Conservation (phyloP, 352 stramenopile species). For the Globisporangium nagaii region DNA sequence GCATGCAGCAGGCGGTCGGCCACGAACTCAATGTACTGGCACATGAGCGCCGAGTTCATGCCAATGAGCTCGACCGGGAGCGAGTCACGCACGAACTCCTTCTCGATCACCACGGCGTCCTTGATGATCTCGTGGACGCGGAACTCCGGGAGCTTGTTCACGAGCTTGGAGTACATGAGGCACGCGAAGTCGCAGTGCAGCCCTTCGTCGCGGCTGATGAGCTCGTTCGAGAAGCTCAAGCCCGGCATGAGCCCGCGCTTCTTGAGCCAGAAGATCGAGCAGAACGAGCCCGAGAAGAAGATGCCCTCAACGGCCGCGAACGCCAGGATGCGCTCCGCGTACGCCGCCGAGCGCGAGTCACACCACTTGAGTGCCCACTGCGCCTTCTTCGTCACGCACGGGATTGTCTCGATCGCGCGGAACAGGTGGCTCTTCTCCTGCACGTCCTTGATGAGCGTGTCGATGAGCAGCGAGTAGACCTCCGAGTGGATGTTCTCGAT, state of each 20-base stretch:
- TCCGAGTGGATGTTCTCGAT: conserved; percentile 99
- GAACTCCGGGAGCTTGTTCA: conserved; percentile 93
- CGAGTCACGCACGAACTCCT: conserved; percentile 97
- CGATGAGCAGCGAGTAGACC: conserved; percentile 99
- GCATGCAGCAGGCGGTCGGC: conserved; percentile 94
- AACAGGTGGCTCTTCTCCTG: conserved; percentile 93
- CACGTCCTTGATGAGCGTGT: conserved; percentile 98
- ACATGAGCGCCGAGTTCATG: conserved; percentile 98
- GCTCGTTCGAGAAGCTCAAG: conserved; percentile 98
- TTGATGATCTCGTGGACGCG: conserved; percentile 94
- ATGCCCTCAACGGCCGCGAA: conserved; percentile 99
- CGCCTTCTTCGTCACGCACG: conserved; percentile 97
- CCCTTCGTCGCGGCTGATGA: conserved; percentile 98
- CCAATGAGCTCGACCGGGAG: conserved; percentile 98
- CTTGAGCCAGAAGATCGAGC: conserved; percentile 99
- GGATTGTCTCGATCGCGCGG: conserved; percentile 97
- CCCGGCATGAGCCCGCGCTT: conserved; percentile 98
- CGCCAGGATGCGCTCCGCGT: conserved; percentile 95
- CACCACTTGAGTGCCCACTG: conserved; percentile 97
- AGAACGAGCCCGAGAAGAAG: conserved; percentile 99
- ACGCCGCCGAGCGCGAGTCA: conserved; percentile 88
- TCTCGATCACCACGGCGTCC: conserved; percentile 96
- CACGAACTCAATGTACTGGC: conserved; percentile 99
- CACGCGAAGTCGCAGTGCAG: conserved; percentile 99
- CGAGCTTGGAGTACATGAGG: conserved; percentile 97